Evolutionary conservation across 805 yeast species (phyloP).

Genomic region (Lipomyces chichibuensis): DNA sequence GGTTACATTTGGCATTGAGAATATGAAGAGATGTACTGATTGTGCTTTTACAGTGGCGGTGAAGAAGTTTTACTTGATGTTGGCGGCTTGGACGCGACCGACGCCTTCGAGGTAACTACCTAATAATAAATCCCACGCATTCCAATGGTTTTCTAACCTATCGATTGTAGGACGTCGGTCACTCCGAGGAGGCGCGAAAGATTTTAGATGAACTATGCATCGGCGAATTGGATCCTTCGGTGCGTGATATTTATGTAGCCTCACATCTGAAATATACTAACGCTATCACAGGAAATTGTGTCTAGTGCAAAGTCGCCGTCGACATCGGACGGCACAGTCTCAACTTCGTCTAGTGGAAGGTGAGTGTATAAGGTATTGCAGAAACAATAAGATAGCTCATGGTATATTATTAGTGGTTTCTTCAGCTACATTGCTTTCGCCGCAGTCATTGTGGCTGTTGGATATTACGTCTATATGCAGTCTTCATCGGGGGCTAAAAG

Average conservation of each 20-base stretch:
- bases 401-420: conserved; percentile 6
- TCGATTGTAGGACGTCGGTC: conserved; percentile 79
- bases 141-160: conserved; percentile 30
- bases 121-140: background rate
- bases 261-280: background rate
- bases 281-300: background rate
- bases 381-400: background rate
- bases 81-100: conserved; percentile 80
- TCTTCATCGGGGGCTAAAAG: background rate
- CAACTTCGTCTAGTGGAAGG: conserved; percentile 10
- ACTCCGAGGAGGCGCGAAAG: conserved; percentile 92
- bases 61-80: conserved; percentile 76
- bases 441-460: conserved; percentile 16
- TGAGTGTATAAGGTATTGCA: background rate
- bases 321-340: background rate
- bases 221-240: conserved; percentile 72
- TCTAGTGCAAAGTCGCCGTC: conserved; percentile 11
- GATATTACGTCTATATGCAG: conserved; percentile 13
- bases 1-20: background rate
- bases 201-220: conserved; percentile 66
- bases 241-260: conserved; percentile 6
- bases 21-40: background rate
- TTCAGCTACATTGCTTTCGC: conserved; percentile 10
- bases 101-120: conserved; percentile 57
- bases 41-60: conserved; percentile 57